Conservation (phyloP, 2,329 filamentous ascomycete species). For the Clathrospora elynae region DNA sequence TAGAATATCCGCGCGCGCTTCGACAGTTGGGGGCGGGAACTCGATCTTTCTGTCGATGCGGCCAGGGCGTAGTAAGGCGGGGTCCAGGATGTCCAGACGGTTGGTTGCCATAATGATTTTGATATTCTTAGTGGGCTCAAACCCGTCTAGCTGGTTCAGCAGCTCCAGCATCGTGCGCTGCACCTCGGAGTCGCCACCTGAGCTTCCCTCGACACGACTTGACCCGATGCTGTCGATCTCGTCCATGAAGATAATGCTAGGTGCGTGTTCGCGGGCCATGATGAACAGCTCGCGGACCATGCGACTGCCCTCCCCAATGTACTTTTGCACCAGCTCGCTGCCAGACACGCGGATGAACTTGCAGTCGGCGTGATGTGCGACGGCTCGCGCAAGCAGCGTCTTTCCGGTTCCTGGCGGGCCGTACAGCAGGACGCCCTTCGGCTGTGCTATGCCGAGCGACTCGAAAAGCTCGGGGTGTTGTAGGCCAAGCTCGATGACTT, state of each 20-base stretch:
- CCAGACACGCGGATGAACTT: conserved; percentile 98
- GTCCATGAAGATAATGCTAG: conserved; percentile 99
- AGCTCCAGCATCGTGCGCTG: conserved; percentile 98
- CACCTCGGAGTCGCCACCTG: conserved; percentile 94
- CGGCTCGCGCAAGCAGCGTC: conserved; percentile 90
- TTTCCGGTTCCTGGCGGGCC: conserved; percentile 97
- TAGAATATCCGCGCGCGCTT: conserved; percentile 95
- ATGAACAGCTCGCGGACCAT: conserved; percentile 99
- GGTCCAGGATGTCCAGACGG: conserved; percentile 94
- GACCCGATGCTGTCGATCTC: conserved; percentile 99
- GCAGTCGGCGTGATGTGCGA: conserved; percentile 98
- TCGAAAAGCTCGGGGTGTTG: conserved; percentile 99
- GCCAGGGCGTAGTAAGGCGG: conserved; percentile 90
- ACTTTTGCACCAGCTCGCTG: conserved; percentile 97
- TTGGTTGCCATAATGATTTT: conserved; percentile 99
- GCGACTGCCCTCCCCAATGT: conserved; percentile 95
- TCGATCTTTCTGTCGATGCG: conserved; percentile 99
- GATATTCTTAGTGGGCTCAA: conserved; percentile 99
- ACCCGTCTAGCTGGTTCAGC: conserved; percentile 96
- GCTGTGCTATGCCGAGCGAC: conserved; percentile 97
- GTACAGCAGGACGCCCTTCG: conserved; percentile 95
- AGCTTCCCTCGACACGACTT: conserved; percentile 92
- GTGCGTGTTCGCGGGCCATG: conserved; percentile 97
- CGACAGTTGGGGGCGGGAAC: conserved; percentile 94
- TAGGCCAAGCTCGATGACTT: conserved; percentile 97